Evolutionary conservation across 2,329 filamentous ascomycete species (phyloP).

Genomic region (Neurospora sp.): DNA sequence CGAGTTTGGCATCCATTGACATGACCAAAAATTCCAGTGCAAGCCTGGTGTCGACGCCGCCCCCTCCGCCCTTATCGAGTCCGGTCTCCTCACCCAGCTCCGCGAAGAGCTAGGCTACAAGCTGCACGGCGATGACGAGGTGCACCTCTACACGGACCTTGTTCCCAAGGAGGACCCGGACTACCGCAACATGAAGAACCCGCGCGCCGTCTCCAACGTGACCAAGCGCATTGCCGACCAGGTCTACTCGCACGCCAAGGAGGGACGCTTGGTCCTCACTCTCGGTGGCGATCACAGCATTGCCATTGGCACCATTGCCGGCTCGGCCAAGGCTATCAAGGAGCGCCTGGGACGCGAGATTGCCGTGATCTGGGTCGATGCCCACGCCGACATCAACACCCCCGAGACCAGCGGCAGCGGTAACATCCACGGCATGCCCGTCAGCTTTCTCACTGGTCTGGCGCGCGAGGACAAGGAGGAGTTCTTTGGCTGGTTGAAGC

Average conservation of each 20-base stretch:
- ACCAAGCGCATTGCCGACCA: constrained; percentile 71
- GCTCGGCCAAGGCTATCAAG: constrained; percentile 74
- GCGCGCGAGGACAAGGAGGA: constrained; percentile 66
- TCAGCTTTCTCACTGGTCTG: constrained; percentile 81
- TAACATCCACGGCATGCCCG: constrained; percentile 97
- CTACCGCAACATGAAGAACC: constrained; percentile 90
- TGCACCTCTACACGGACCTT: constrained; percentile 73
- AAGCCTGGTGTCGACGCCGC: constrained; percentile 89
- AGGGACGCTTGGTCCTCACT: constrained; percentile 82
- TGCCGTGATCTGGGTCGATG: constrained; percentile 97
- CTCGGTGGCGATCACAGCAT: constrained; percentile 95
- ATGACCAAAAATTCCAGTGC: constrained; percentile 40
- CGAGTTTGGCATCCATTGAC: neutral
- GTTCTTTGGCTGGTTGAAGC: constrained; percentile 80
- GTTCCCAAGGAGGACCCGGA: constrained; percentile 64
- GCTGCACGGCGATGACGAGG: constrained; percentile 70
- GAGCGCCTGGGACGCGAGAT: constrained; percentile 76
- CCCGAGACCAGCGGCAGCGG: constrained; percentile 83
- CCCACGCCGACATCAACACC: constrained; percentile 95
- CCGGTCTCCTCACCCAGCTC: constrained; percentile 77
- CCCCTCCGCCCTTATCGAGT: constrained; percentile 77
- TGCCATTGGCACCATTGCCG: constrained; percentile 85
- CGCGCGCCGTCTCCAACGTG: constrained; percentile 74
- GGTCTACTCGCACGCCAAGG: constrained; percentile 75
- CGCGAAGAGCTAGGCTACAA: constrained; percentile 80